phyloP scores from a whole-genome alignment of 352 stramenopile genomes.

The Globisporangium megalacanthum region DNA sequence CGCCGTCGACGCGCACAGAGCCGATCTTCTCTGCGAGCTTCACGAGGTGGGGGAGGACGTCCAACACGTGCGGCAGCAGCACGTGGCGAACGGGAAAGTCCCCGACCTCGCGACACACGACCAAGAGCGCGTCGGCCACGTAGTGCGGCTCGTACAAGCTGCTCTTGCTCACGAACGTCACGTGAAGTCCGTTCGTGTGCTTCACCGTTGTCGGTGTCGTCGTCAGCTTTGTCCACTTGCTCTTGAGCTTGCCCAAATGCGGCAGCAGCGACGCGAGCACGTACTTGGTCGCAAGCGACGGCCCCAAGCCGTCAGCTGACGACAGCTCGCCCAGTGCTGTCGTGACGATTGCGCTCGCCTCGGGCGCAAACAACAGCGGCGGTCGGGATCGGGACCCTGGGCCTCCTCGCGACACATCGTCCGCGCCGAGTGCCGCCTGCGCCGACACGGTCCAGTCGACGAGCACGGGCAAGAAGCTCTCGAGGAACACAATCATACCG shows the following conservation, averaged over 20 bases:
- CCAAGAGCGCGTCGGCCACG: slow-evolving; percentile 57
- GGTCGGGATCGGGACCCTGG: not conserved
- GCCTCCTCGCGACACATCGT: slow-evolving; percentile 8
- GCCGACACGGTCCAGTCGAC: slow-evolving; percentile 57
- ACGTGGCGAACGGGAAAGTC: slow-evolving; percentile 36
- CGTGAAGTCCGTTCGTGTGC: slow-evolving; percentile 48
- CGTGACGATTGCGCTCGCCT: slow-evolving; percentile 38
- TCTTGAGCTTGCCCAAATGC: slow-evolving; percentile 43
- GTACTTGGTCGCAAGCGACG: slow-evolving; percentile 57
- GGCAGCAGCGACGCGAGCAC: slow-evolving; percentile 48
- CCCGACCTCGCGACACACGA: slow-evolving; percentile 57
- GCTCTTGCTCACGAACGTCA: slow-evolving; percentile 56
- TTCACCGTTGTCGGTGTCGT: slow-evolving; percentile 28
- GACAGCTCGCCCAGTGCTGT: slow-evolving; percentile 46
- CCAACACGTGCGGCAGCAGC: slow-evolving; percentile 55
- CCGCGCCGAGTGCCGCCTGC: slow-evolving; percentile 4
- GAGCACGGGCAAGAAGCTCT: slow-evolving; percentile 54
- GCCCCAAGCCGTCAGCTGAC: slow-evolving; percentile 42
- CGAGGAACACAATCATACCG: slow-evolving; percentile 35
- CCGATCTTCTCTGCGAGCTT: slow-evolving; percentile 58
- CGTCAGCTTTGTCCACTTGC: slow-evolving; percentile 52
- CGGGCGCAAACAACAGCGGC: slow-evolving; percentile 31
- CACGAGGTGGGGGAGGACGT: slow-evolving; percentile 50
- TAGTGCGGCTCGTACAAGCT: slow-evolving; percentile 59
- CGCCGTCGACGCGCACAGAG: slow-evolving; percentile 52